Base-by-base conservation (phyloP, 192 early-diverging fungal species). In the Gamsiella multidivaricata region DNA sequence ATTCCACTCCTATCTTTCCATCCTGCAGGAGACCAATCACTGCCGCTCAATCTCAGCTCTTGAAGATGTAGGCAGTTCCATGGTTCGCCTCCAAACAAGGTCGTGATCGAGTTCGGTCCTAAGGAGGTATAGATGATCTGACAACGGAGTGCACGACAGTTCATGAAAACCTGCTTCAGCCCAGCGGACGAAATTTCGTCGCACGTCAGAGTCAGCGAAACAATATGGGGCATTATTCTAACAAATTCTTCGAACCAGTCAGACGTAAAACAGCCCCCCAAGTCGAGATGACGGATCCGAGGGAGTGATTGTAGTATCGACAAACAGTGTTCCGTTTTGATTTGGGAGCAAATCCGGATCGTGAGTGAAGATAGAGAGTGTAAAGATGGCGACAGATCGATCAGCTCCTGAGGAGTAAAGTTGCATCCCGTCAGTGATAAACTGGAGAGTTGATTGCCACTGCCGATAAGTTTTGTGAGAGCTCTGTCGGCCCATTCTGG, bases 61-160 rank as follows among this genome's bases (percentile, higher is more conserved):
- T 65, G 28, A 1, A 65, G 18, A 12, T 54, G 20, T 23, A 15
- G 5, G 18, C 63, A 65, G 22, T 17, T 29, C 63, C 63, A 65
- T 26, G 63, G 36, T 22, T 43, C 18, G 6, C 52, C 63, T 3
- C n/a, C 25, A 67, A 57, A 56, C 23, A 57, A 28, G 32, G 8
- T 20, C 41, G 9, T 3, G 3, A 55, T 23, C 39, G 31, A 17
- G 31, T 20, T 11, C 15, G 28, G 22, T 5, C 36, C 52, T 18
- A 18, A 17, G 12, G 53, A 12, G 11, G 5, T 10, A 0, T n/a
- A 28, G 17, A 66, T 7, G 5, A 1, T 9, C n/a, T 58, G 22
- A 6, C 36, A 36, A 17, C 28, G 26, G 26, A 69, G 67, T 6
- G 22, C 18, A 31, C 22, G 49, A 5, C 55, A 69, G 8, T 53